Percentiles rank a stretch among this genome's conserved stretches.
These are phyloP conservation scores for Kazachstania bromeliacearum DNA, from an alignment of 805 yeast genomes.

Conservation along the genomic window DNA sequence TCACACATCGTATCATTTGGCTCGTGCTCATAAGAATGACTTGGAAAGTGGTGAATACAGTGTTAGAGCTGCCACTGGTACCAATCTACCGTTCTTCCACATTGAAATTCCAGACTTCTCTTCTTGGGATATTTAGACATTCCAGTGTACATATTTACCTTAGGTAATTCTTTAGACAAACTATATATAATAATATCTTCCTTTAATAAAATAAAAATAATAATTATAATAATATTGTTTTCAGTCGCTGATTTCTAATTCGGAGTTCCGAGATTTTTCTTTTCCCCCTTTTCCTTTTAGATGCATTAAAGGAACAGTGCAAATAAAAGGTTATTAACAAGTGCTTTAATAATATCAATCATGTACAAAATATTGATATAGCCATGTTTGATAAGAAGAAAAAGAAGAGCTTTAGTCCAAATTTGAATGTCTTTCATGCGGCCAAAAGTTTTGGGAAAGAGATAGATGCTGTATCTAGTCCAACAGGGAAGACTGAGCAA, in stretches of 20 bases:
- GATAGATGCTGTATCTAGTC: neutral
- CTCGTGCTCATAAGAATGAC: constrained; percentile 13
- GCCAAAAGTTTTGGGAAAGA: neutral
- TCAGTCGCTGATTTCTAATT: no score
- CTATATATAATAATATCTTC: no score
- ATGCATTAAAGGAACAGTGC: no score
- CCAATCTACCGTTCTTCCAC: constrained; percentile 31
- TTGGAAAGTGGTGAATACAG: constrained; percentile 13
- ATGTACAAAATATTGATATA: no score
- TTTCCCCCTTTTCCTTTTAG: no score
- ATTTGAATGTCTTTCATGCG: neutral
- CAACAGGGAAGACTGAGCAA: neutral
- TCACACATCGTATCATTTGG: constrained; percentile 26
- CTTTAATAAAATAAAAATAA: no score
- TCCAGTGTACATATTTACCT: no score
- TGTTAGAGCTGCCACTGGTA: constrained; percentile 23
- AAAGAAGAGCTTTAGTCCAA: neutral
- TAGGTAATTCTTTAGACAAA: no score
- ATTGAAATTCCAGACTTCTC: constrained; percentile 29
- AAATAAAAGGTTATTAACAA: no score
- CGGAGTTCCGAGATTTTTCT: no score
- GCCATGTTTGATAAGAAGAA: constrained; percentile 2
- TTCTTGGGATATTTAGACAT: constrained; percentile 21
- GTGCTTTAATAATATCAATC: no score
- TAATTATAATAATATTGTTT: no score